A percentile compares a stretch with the other conserved stretches of the same genome.
Evolutionary conservation across 495 filamentous ascomycete species (phyloP).

Genomic region (Thermothielavioides terrestris): DNA sequence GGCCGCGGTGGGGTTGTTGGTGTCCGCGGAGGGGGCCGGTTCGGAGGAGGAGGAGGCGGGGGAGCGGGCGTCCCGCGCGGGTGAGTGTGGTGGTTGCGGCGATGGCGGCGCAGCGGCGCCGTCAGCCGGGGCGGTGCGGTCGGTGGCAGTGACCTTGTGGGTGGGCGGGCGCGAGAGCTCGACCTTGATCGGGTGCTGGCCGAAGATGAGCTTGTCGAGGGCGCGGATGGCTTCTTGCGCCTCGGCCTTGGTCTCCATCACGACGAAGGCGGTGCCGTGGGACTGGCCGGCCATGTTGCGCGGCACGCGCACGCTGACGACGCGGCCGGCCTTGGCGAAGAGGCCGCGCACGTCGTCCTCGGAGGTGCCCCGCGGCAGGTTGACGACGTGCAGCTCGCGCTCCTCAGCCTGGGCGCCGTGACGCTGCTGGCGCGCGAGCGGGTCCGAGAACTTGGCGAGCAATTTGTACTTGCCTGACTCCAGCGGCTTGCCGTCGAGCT

Average conservation of each 20-base stretch:
- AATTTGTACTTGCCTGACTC: constrained; percentile 56
- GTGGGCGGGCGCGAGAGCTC: constrained; percentile 44
- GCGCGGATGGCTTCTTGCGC: constrained; percentile 55
- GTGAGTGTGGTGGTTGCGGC: too few relatives aligned
- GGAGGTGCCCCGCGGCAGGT: constrained; percentile 55
- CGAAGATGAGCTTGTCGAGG: constrained; percentile 64
- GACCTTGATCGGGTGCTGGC: constrained; percentile 61
- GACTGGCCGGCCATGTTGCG: constrained; percentile 54
- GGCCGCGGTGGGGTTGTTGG: constrained; percentile 14
- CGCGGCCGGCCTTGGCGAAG: constrained; percentile 65
- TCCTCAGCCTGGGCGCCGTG: constrained; percentile 75
- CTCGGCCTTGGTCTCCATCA: constrained; percentile 65
- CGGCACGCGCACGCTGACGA: constrained; percentile 58
- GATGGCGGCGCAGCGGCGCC: too few relatives aligned
- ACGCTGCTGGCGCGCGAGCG: constrained; percentile 64
- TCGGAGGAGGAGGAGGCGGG: too few relatives aligned
- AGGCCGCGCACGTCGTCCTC: constrained; percentile 60
- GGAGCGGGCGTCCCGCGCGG: too few relatives aligned
- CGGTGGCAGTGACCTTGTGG: constrained; percentile 36
- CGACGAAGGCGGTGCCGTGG: constrained; percentile 69
- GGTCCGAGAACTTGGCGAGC: constrained; percentile 74
- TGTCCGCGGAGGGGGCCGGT: constrained; percentile 11
- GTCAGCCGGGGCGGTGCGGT: constrained; percentile 11
- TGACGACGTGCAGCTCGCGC: constrained; percentile 75
- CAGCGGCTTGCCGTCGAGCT: constrained; percentile 58